These are phyloP conservation scores for Sporobolomyces pararoseus DNA, from an alignment of 768 basidiomycete species.

Conservation along the genomic window DNA sequence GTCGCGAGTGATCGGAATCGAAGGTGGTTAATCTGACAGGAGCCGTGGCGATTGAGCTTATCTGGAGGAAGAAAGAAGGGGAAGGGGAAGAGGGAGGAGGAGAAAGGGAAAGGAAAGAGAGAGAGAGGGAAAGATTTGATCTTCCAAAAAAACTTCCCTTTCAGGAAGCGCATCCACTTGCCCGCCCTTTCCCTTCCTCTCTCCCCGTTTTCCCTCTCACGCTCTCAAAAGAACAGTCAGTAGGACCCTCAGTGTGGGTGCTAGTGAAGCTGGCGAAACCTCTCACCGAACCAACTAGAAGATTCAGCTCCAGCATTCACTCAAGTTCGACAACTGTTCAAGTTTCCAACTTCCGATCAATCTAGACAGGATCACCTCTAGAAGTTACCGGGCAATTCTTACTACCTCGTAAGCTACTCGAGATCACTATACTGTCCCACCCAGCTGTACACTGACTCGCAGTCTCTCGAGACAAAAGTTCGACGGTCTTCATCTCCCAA, in stretches of 20 bases:
- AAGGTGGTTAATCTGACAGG: too few relatives aligned
- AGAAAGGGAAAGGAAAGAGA: too few relatives aligned
- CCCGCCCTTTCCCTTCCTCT: background rate
- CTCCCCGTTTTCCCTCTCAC: background rate
- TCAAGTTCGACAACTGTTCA: too few relatives aligned
- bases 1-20: too few relatives aligned
- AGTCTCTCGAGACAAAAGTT: background rate
- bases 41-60: too few relatives aligned
- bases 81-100: too few relatives aligned
- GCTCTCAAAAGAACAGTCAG: too few relatives aligned
- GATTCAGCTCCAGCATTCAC: background rate
- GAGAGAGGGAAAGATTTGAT: too few relatives aligned
- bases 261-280: slow-evolving; percentile 5
- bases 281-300: background rate
- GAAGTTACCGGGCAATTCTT: background rate
- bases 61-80: too few relatives aligned
- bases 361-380: background rate
- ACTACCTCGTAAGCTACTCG: background rate
- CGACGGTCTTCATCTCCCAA: slow-evolving; percentile 1
- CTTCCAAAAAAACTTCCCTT: too few relatives aligned
- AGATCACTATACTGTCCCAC: background rate
- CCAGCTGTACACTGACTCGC: background rate
- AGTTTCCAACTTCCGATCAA: background rate
- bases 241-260: background rate
- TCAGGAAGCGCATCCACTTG: too few relatives aligned